Conservation (phyloP, 768 basidiomycete genomes). For the Mycena capillaripes region DNA sequence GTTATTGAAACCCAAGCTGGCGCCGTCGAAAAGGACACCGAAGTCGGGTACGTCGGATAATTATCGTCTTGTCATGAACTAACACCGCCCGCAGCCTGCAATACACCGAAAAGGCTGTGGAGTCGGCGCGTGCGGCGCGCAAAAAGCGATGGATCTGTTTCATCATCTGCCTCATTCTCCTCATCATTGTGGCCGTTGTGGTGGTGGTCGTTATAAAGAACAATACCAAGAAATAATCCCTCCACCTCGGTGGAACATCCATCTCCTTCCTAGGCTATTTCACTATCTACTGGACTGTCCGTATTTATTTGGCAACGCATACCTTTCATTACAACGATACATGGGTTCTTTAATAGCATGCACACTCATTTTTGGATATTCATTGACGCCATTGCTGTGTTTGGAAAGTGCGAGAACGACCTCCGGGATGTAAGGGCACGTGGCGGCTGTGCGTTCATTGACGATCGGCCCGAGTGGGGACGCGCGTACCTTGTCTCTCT, state of each 20-base stretch:
- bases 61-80: neutral
- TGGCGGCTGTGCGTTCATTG: neutral
- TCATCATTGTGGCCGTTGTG: constrained; percentile 76
- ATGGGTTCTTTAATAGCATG: constrained; percentile 3
- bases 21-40: constrained; percentile 85
- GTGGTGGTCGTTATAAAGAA: constrained; percentile 66
- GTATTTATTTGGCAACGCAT: constrained; percentile 27
- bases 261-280: neutral
- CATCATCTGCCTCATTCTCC: constrained; percentile 74
- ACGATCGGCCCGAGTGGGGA: too few species aligned
- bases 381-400: neutral
- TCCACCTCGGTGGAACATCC: neutral
- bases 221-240: constrained; percentile 47
- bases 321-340: constrained; percentile 17
- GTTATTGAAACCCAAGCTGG: constrained; percentile 85
- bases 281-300: constrained; percentile 23
- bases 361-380: neutral
- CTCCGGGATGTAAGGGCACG: neutral
- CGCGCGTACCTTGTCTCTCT: too few species aligned
- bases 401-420: neutral
- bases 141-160: constrained; percentile 99
- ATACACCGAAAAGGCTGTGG: constrained; percentile 90
- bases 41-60: constrained; percentile 74
- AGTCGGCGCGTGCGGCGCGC: constrained; percentile 88
- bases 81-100: constrained; percentile 63